Evolutionary conservation across 2,329 filamentous ascomycete genomes (phyloP).

Genomic region (Hypoxylon sp.): DNA sequence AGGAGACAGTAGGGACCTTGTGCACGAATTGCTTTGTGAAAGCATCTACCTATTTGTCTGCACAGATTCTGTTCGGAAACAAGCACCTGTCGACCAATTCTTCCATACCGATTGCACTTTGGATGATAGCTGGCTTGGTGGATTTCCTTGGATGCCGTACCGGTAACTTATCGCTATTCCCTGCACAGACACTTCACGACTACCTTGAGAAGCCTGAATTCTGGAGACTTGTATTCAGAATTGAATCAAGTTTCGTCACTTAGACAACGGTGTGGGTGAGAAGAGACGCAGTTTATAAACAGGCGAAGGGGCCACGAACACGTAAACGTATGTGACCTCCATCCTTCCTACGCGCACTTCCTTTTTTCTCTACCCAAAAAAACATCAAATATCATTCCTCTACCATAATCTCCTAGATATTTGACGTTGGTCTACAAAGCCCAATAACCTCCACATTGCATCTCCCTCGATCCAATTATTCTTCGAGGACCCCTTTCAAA

Average conservation of each 20-base stretch:
- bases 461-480: background rate
- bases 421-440: background rate
- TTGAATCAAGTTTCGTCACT: background rate
- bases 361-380: background rate
- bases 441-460: background rate
- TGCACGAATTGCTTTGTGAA: conserved; percentile 13
- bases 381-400: background rate
- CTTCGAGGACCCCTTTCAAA: background rate
- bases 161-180: conserved; percentile 7
- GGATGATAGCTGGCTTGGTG: conserved; percentile 20
- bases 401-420: background rate
- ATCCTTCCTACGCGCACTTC: conserved; percentile 5
- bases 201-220: background rate
- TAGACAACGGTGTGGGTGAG: background rate
- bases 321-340: conserved; percentile 25
- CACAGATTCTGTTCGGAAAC: conserved; percentile 10
- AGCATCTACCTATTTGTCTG: conserved; percentile 5
- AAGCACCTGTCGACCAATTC: conserved; percentile 1
- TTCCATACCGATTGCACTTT: conserved; percentile 15
- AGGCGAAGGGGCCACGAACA: conserved; percentile 10
- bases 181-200: conserved; percentile 2
- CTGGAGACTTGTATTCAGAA: background rate
- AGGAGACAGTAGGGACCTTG: conserved; percentile 25
- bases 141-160: conserved; percentile 12
- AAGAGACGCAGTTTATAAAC: conserved; percentile 9